Evolutionary conservation across 2,329 filamentous ascomycete genomes (phyloP).

Genomic region (Fusarium sp.): DNA sequence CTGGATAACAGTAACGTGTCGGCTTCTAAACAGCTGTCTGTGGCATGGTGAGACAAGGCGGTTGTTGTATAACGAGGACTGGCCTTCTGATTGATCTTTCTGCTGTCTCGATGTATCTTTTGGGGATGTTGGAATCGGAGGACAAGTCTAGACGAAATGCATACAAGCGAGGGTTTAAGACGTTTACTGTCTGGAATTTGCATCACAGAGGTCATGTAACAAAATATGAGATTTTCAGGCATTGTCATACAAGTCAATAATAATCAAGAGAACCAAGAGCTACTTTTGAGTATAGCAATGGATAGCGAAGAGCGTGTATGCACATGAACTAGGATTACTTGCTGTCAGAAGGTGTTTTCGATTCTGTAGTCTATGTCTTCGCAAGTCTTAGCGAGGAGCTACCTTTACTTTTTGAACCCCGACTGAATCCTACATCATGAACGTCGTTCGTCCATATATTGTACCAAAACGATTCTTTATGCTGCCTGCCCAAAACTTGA

Average conservation of each 20-base stretch:
- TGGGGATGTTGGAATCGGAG: slow-evolving; percentile 16
- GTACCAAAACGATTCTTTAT: neutral
- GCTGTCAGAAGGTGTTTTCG: neutral
- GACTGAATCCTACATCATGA: neutral
- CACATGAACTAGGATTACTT: neutral
- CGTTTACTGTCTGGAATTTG: slow-evolving; percentile 31
- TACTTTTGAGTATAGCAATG: neutral
- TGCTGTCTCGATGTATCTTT: slow-evolving; percentile 17
- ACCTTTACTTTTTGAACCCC: neutral
- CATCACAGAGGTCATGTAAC: slow-evolving; percentile 40
- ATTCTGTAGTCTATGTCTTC: neutral
- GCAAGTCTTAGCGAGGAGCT: neutral
- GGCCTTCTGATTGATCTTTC: neutral
- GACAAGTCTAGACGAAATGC: slow-evolving; percentile 22
- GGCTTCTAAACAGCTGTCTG: slow-evolving; percentile 2
- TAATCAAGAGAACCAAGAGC: slow-evolving; percentile 12
- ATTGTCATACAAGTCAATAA: slow-evolving; percentile 35
- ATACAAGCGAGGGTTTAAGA: slow-evolving; percentile 27
- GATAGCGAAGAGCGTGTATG: neutral
- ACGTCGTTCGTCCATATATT: neutral
- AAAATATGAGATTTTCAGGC: slow-evolving; percentile 34
- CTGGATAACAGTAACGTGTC: slow-evolving; percentile 6
- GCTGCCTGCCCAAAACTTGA: neutral
- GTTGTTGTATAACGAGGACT: slow-evolving; percentile 9
- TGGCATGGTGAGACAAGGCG: slow-evolving; percentile 7